phyloP scores from a whole-genome alignment of 176 grass and related monocot genomes.

The Thalia dealbata region DNA sequence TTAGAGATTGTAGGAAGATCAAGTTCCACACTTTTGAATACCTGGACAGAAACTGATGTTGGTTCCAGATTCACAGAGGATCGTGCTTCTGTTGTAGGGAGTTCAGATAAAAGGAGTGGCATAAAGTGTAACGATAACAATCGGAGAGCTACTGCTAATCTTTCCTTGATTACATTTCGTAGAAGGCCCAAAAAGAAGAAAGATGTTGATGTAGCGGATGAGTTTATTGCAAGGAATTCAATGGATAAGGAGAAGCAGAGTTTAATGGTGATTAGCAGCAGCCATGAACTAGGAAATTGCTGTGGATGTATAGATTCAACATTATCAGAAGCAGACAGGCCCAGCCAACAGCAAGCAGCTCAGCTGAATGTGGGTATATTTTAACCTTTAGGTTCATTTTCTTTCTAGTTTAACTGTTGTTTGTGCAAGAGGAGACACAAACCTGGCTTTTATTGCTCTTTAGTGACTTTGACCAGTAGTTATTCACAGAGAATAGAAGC shows the following conservation, averaged over 20 bases:
- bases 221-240: not conserved
- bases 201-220: not conserved
- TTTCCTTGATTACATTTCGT: conserved; percentile 16
- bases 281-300: not conserved
- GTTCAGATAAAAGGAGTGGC: not conserved
- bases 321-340: not conserved
- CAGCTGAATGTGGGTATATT: conserved; percentile 9
- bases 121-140: not conserved
- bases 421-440: not conserved
- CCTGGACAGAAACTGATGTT: not conserved
- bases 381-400: not conserved
- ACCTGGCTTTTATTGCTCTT: not conserved
- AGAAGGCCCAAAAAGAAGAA: conserved; percentile 15
- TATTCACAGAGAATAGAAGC: not conserved
- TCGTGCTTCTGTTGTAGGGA: not conserved
- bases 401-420: not conserved
- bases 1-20: not conserved
- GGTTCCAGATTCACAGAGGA: conserved; percentile 2
- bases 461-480: not conserved
- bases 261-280: not conserved
- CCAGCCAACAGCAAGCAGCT: not conserved
- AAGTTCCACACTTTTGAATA: not conserved
- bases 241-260: not conserved
- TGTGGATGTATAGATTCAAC: conserved; percentile 4
- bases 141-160: conserved; percentile 1